Conservation (phyloP, 164 flowering plant species). For the Akebia trifoliata region DNA sequence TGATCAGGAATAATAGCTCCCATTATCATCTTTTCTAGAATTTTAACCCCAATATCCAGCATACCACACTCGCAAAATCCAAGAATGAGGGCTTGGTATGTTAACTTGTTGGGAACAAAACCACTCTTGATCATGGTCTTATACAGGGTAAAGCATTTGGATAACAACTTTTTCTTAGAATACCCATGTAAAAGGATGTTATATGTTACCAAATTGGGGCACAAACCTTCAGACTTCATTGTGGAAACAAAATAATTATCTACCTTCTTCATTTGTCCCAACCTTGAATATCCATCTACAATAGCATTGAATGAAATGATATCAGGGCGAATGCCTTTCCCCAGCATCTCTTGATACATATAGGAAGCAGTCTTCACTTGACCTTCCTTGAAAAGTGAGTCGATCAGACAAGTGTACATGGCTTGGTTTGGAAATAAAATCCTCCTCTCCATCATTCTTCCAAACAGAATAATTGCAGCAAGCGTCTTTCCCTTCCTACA, state of each 20-base stretch:
- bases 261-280: constrained; percentile 40
- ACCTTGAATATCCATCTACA: constrained; percentile 56
- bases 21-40: constrained; percentile 43
- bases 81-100: constrained; percentile 59
- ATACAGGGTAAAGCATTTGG: constrained; percentile 35
- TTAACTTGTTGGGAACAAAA: constrained; percentile 49
- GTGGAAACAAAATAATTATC: constrained; percentile 21
- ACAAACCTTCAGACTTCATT: constrained; percentile 28
- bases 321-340: constrained; percentile 43
- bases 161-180: constrained; percentile 34
- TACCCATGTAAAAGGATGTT: constrained; percentile 73
- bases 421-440: constrained; percentile 30
- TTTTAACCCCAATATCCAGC: constrained; percentile 53
- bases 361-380: constrained; percentile 51
- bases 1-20: constrained; percentile 45
- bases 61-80: constrained; percentile 52
- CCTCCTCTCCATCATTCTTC: constrained; percentile 26
- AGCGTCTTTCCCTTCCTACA: constrained; percentile 48
- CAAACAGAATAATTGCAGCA: constrained; percentile 51
- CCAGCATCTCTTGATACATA: constrained; percentile 49
- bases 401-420: constrained; percentile 52
- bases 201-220: constrained; percentile 54
- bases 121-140: constrained; percentile 34
- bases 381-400: constrained; percentile 58
- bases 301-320: constrained; percentile 39